A percentile compares a stretch with the other conserved stretches of the same genome.
phyloP scores from a whole-genome alignment of 2,329 filamentous ascomycete species.

The Xylariaceae sp. region DNA sequence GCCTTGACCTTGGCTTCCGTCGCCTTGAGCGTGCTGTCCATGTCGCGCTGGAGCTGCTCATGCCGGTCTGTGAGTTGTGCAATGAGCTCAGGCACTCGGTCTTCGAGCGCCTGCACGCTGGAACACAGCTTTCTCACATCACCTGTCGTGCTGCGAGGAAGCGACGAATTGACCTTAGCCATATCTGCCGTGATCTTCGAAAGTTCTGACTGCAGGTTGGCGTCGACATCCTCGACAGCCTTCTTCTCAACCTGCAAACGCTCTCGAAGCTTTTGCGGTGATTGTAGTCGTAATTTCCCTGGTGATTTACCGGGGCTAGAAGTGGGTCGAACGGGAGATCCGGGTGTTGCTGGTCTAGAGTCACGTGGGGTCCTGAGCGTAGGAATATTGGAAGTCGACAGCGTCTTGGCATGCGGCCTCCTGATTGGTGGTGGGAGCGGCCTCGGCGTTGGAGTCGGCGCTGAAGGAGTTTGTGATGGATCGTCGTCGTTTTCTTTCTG shows the following conservation, averaged over 20 bases:
- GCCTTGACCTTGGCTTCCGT: slow-evolving; percentile 78
- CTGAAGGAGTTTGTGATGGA: slow-evolving; percentile 23
- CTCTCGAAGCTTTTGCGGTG: slow-evolving; percentile 77
- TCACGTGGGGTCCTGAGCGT: slow-evolving; percentile 50
- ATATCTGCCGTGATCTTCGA: slow-evolving; percentile 81
- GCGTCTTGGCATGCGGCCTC: slow-evolving; percentile 48
- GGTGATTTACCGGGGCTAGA: slow-evolving; percentile 44
- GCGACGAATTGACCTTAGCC: slow-evolving; percentile 54
- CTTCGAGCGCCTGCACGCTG: slow-evolving; percentile 68
- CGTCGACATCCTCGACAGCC: slow-evolving; percentile 70
- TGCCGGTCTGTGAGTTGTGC: slow-evolving; percentile 64
- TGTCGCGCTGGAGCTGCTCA: slow-evolving; percentile 66
- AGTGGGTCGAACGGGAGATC: slow-evolving; percentile 35
- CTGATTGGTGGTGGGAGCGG: slow-evolving; percentile 25
- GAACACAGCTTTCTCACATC: slow-evolving; percentile 55
- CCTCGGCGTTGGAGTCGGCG: slow-evolving; percentile 24
- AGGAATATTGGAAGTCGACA: slow-evolving; percentile 59
- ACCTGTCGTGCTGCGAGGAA: slow-evolving; percentile 40
- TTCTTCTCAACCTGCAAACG: slow-evolving; percentile 81
- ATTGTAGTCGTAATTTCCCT: slow-evolving; percentile 68
- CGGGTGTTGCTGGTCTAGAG: slow-evolving; percentile 31
- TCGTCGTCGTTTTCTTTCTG: slow-evolving; percentile 52
- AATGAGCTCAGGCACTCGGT: slow-evolving; percentile 62
- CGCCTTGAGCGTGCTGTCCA: slow-evolving; percentile 71
- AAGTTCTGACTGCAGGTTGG: slow-evolving; percentile 73